Base-by-base conservation (phyloP, 2,329 filamentous ascomycete species). In the Leptographium galeiforme region DNA sequence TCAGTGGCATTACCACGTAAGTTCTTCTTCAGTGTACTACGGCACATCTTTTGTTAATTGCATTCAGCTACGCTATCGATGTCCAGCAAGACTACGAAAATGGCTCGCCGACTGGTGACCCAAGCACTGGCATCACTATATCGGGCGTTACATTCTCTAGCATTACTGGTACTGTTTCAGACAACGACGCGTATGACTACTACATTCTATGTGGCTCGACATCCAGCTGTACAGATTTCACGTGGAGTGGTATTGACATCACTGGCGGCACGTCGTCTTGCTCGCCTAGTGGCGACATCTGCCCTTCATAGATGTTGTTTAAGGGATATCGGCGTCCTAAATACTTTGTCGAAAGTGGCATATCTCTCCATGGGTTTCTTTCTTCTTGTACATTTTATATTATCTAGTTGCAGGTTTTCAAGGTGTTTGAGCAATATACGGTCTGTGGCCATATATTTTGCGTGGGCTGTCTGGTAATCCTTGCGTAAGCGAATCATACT, bases 1-100 rank as follows among this genome's bases (percentile, higher is more conserved):
- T 80, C 4, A 70, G 53, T n/a, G 64, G 66, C 44, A 78, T 79
- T 60, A 51, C 40, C 10, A 36, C 33, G 49, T 51, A 36, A 7
- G 40, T 36, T 44, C 12, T 8, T 44, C 18, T 30, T 33, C 13
- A 2, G 8, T 38, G 8, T 25, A 14, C 2, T 43, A 18, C 30
- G 4, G 14, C 32, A 11, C 18, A 30, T 41, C 19, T 48, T 12
- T 12, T 19, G 14, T 34, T 10, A 38, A 11, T 43, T 18, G 5
- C 40, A 18, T 18, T 71, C 53, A 67, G 73, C 32, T 78, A 79
- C 61, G 77, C 73, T 46, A 73, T 81, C 56, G 69, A 79, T 50
- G 72, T 82, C 55, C 67, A 81, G 63, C 79, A 82, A 66, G 75
- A 79, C 61, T 80, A 79, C 59, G 65, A 71, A 62, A 72, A 73